Conservation (phyloP, 805 yeast genomes). For the Candida michaelii region DNA sequence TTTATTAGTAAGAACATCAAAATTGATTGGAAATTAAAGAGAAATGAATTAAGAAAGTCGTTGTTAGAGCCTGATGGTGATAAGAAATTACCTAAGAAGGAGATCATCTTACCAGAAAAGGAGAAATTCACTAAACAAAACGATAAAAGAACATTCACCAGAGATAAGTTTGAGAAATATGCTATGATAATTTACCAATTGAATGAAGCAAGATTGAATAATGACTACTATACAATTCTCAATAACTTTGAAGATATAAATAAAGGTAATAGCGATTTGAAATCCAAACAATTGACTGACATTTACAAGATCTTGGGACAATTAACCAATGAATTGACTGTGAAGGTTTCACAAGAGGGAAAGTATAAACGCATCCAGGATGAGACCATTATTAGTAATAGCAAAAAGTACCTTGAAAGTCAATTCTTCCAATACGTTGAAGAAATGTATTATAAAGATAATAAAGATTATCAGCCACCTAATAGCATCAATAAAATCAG, state of each 20-base stretch:
- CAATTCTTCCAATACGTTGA: slow-evolving; percentile 80
- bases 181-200: slow-evolving; percentile 70
- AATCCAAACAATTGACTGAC: slow-evolving; percentile 70
- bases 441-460: slow-evolving; percentile 60
- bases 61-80: slow-evolving; percentile 48
- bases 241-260: slow-evolving; percentile 61
- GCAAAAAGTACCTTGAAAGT: slow-evolving; percentile 62
- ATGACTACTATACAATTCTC: slow-evolving; percentile 54
- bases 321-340: slow-evolving; percentile 40
- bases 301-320: slow-evolving; percentile 66
- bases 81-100: neutral
- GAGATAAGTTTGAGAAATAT: slow-evolving; percentile 67
- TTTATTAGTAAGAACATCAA: slow-evolving; percentile 71
- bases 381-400: slow-evolving; percentile 49
- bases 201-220: slow-evolving; percentile 64
- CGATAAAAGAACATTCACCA: slow-evolving; percentile 33
- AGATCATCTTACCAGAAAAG: slow-evolving; percentile 1
- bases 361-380: slow-evolving; percentile 32
- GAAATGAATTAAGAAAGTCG: slow-evolving; percentile 69
- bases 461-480: slow-evolving; percentile 45
- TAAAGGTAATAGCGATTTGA: slow-evolving; percentile 56
- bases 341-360: slow-evolving; percentile 35
- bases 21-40: slow-evolving; percentile 81
- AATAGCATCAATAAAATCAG: slow-evolving; percentile 70
- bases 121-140: slow-evolving; percentile 3